Conservation (phyloP, 768 basidiomycete species). For the Trametes gibbosa region DNA sequence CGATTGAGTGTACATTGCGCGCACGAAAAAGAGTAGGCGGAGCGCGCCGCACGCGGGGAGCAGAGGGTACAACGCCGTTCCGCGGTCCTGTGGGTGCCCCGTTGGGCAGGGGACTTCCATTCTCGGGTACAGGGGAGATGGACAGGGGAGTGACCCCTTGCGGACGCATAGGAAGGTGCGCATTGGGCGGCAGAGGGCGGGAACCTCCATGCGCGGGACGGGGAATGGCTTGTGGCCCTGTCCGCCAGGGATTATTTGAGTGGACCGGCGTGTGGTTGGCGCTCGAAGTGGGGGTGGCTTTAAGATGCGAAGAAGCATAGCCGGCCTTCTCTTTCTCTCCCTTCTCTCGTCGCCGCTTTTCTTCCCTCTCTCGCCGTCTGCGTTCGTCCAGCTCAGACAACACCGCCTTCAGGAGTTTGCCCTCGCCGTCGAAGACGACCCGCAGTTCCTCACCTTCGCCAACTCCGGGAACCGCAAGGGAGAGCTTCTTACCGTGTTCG, state of each 20-base stretch:
- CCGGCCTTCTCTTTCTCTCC: conserved; percentile 28
- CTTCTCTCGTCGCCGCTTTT: conserved; percentile 44
- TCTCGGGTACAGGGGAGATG: conserved; percentile 15
- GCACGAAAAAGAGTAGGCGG: conserved; percentile 19
- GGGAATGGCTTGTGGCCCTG: conserved; percentile 7
- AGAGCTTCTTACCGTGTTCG: conserved; percentile 64
- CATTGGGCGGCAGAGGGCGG: conserved; percentile 9
- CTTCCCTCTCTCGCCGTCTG: conserved; percentile 45
- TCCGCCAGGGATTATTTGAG: conserved; percentile 17
- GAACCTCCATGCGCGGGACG: conserved; percentile 1
- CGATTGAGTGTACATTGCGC: conserved; percentile 18
- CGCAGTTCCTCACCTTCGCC: conserved; percentile 61
- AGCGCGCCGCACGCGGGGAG: conserved; percentile 28
- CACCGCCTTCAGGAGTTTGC: conserved; percentile 58
- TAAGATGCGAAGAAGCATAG: conserved; percentile 9
- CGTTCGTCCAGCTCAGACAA: conserved; percentile 59
- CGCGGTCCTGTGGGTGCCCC: conserved; percentile 8
- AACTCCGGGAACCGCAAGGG: conserved; percentile 32
- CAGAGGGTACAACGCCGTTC: conserved; percentile 4
- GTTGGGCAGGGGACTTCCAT: conserved; percentile 2
- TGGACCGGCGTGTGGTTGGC: conserved; percentile 21
- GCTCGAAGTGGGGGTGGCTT: conserved; percentile 16
- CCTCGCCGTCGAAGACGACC: conserved; percentile 80
- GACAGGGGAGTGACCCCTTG: conserved; percentile 13
- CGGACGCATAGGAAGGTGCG: conserved; percentile 15